Conservation (phyloP, 805 yeast genomes). For the Naumovozyma castellii region DNA sequence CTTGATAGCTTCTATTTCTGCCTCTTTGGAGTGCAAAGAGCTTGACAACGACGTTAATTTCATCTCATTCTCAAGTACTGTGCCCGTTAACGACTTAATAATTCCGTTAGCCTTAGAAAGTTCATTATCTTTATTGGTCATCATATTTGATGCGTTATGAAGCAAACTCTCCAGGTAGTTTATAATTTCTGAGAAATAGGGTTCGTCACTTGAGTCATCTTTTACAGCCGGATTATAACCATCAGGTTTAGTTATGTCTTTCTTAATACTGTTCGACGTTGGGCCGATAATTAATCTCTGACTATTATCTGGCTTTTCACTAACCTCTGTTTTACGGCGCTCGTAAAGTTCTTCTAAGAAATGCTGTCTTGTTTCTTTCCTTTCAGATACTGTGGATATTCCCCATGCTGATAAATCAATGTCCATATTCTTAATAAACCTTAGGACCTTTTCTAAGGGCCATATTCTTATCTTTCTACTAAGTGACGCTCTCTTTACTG, state of each 20-base stretch:
- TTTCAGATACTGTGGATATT: not conserved
- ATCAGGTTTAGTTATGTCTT: no score
- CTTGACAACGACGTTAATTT: slow-evolving; percentile 11
- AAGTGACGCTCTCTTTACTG: not conserved
- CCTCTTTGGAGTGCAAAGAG: not conserved
- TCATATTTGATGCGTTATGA: slow-evolving; percentile 4
- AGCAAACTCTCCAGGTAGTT: not conserved
- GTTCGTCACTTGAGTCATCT: no score
- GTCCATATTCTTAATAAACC: slow-evolving; percentile 14
- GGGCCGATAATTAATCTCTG: no score
- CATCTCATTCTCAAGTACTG: slow-evolving; percentile 14
- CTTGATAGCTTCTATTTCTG: not conserved
- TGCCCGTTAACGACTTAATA: slow-evolving; percentile 10
- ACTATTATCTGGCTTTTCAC: no score
- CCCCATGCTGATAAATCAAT: slow-evolving; percentile 1
- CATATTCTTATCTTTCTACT: slow-evolving; percentile 13
- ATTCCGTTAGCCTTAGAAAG: slow-evolving; percentile 8
- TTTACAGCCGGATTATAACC: no score
- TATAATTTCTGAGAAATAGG: not conserved
- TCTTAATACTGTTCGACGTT: no score
- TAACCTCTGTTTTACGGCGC: no score
- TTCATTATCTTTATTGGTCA: slow-evolving; percentile 10
- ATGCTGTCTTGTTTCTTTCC: no score
- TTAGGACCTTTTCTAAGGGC: slow-evolving; percentile 10
- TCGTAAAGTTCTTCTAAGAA: no score